Base-by-base conservation (phyloP, 805 yeast genomes). In the Yarrowia phangngaensis region DNA sequence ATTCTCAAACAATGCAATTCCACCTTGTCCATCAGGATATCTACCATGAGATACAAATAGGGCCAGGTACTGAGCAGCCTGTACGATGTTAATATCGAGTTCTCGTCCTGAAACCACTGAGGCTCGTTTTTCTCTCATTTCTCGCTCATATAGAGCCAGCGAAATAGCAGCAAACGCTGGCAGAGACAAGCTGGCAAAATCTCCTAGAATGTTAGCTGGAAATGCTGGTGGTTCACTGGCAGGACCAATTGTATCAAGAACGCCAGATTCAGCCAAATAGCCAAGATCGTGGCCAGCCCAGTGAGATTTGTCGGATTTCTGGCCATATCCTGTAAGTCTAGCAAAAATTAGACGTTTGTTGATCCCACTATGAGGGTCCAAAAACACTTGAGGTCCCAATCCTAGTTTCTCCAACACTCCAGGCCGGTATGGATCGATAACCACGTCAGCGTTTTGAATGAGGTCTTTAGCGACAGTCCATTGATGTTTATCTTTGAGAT, bases 161-260 rank as follows among this genome's bases (percentile, higher is more conserved):
- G 52, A 22, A 2, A 53, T 24, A 9, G 55, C 50, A 13, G 55
- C 46, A 28, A 46, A 53, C 3, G 50, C 55, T 5, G 55, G 55
- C 3, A 53, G 50, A n/a, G 55, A 28, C 3, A 53, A 31, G 6
- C 55, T 52, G 9, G 55, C 55, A 20, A 52, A 53, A 16, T 53
- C 55, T 6, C 55, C 55, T 13, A 53, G 52, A 22, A 52, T 52
- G 22, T 51, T 53, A 7, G 53, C 33, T 2, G 55, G 55, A 26
- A 52, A 35, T 14, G 31, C 46, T 0, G 55, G 55, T 8, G 55
- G 45, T 19, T 40, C 20, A 6, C 50, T 50, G 4, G 54, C 28
- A 16, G 55, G 55, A 5, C 55, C 55, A 20, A 53, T 33, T 2
- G 40, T 27, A 22, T 32, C 50, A 8, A 53, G n/a, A 12, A 53